Evolutionary conservation across 805 yeast genomes (phyloP).

Genomic region (Sungouiella thailandica): DNA sequence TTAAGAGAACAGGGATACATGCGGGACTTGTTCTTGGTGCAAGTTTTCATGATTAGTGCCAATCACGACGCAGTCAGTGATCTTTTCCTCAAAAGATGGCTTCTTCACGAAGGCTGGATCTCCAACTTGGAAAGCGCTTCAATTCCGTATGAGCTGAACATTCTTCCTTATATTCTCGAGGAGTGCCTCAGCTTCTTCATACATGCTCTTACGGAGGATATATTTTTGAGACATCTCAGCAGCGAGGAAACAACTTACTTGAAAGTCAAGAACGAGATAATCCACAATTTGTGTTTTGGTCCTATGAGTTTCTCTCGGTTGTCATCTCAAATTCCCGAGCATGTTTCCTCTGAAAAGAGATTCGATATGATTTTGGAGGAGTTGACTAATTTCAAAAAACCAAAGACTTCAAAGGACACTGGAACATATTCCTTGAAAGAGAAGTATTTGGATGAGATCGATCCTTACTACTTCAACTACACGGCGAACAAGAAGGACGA

Average conservation of each 20-base stretch:
- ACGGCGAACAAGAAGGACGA: constrained; percentile 78
- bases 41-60: constrained; percentile 48
- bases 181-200: constrained; percentile 71
- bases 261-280: constrained; percentile 62
- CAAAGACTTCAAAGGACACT: constrained; percentile 30
- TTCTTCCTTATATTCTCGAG: constrained; percentile 63
- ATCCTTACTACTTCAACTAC: constrained; percentile 77
- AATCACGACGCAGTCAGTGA: constrained; percentile 54
- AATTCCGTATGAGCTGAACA: constrained; percentile 38
- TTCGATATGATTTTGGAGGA: constrained; percentile 52
- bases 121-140: constrained; percentile 6
- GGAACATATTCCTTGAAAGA: constrained; percentile 36
- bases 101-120: constrained; percentile 37
- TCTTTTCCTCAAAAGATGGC: constrained; percentile 68
- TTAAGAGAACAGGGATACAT: constrained; percentile 78
- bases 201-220: constrained; percentile 62
- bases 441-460: constrained; percentile 26
- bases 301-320: constrained; percentile 69
- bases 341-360: constrained; percentile 61
- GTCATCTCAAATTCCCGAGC: constrained; percentile 68
- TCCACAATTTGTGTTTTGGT: constrained; percentile 77
- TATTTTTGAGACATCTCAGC: constrained; percentile 46
- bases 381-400: constrained; percentile 29
- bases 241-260: constrained; percentile 46
- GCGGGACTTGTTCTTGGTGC: constrained; percentile 72